These are phyloP conservation scores for Colletotrichum sp. DNA, from an alignment of 2,329 filamentous ascomycete genomes.

Conservation along the genomic window DNA sequence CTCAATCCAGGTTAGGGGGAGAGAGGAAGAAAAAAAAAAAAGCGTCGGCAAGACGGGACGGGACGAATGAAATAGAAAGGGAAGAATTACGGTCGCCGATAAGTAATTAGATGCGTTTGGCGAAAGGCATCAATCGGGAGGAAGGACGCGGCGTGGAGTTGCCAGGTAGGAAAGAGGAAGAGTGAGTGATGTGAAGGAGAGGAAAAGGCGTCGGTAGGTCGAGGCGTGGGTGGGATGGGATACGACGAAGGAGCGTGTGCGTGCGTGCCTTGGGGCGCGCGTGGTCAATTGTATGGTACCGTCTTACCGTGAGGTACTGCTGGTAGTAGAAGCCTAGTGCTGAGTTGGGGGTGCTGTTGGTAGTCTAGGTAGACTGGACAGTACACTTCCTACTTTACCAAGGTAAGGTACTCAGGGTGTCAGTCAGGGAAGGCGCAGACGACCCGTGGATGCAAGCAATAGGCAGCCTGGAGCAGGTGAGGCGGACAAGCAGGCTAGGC, in stretches of 20 bases:
- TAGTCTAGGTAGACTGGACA: background rate
- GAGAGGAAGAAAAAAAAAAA: background rate
- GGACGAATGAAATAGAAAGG: conserved; percentile 24
- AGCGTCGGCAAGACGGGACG: conserved; percentile 6
- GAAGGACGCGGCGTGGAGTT: background rate
- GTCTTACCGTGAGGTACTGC: background rate
- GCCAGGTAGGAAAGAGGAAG: conserved; percentile 11
- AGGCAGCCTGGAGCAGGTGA: background rate
- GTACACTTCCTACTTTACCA: background rate
- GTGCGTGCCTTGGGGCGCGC: background rate
- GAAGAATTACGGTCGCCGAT: conserved; percentile 6
- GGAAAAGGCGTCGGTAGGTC: conserved; percentile 2
- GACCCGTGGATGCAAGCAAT: background rate
- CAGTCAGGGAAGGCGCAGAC: background rate
- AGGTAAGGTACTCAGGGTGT: background rate
- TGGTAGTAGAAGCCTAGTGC: background rate
- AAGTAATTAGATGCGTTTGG: background rate
- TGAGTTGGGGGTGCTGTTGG: background rate
- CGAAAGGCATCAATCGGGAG: background rate
- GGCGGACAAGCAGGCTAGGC: background rate
- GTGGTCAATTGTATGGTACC: background rate
- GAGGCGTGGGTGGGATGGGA: background rate
- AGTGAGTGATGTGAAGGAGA: conserved; percentile 11
- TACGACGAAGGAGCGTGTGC: background rate
- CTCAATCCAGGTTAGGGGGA: background rate